Conservation (phyloP, 176 grass and related monocot species). For the Neostapfia colusana region DNA sequence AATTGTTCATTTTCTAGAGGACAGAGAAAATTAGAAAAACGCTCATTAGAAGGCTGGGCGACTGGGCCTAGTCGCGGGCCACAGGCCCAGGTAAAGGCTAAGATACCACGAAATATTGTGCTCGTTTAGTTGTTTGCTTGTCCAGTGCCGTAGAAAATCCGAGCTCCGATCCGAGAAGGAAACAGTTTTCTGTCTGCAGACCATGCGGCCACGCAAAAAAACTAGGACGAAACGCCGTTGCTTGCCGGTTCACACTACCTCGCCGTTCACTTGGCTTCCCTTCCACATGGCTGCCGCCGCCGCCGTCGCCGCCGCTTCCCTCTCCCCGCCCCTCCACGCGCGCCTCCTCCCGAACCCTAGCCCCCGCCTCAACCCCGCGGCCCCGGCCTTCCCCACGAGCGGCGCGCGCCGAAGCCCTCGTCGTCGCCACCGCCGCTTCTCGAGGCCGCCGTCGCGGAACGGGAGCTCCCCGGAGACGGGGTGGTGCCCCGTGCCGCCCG, state of each 20-base stretch:
- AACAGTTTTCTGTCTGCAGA: conserved; percentile 11
- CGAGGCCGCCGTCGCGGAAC: conserved; percentile 66
- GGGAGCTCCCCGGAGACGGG: conserved; percentile 80
- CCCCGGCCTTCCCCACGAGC: background rate
- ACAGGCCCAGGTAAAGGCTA: background rate
- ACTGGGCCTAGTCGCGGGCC: background rate
- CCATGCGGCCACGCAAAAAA: conserved; percentile 38
- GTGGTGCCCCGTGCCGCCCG: conserved; percentile 89
- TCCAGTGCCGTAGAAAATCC: background rate
- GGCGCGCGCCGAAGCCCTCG: background rate
- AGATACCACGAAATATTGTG: background rate
- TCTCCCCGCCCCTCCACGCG: conserved; percentile 39
- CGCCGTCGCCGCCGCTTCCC: conserved; percentile 29
- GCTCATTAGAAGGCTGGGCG: no score
- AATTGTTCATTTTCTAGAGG: no score
- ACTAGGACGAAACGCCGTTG: conserved; percentile 32
- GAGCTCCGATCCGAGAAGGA: background rate
- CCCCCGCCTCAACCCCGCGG: background rate
- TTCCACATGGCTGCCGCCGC: conserved; percentile 49
- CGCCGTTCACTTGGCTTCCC: background rate
- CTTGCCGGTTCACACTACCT: conserved; percentile 35
- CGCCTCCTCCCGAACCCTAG: conserved; percentile 22
- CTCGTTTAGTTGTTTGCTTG: background rate
- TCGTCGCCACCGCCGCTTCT: background rate
- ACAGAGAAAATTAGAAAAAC: no score